Evolutionary conservation across 768 basidiomycete species (phyloP), one percentile per base, ranked within the genome.

Genomic region (Suillus weaverae): DNA sequence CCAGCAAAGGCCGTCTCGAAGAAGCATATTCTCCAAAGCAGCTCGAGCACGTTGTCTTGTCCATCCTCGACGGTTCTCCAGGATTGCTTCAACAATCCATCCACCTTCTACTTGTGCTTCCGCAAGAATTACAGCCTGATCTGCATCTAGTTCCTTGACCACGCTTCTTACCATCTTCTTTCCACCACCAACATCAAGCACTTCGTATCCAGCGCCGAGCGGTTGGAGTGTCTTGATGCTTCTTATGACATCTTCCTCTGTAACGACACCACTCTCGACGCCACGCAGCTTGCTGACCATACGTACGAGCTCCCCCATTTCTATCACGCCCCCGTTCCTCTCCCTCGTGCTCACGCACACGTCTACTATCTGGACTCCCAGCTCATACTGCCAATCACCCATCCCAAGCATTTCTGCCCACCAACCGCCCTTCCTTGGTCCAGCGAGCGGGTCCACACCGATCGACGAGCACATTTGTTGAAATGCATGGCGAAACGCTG

Each of bases 381-480:
- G 85, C 72, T 97, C 96, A 73, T 94, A 92, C 70, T 95, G 91
- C 94, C 95, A 99, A 74, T 99, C 97, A 18, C 94, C 89, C 62
- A 97, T 77, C 9, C 89, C 90, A 41, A 95, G 84, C 71, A 95
- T 80, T 73, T 96, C 95, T 3, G 90, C 89, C 94, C 95, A 97
- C 87, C 93, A 92, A 2, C 94, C 94, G 43, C 92, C 92, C 70
- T 88, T 88, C 48, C 90, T 80, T 1, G 92, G 91, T 0, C 94
- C 94, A 2, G 92, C 90, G 26, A 98, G 85, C 2, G 97, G 96
- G 74, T 99, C 97, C 30, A 99, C 94, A 38, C 95, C 95, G 63
- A 99, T 92, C 18, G 90, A 89, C 2, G 91, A 85, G 74, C 97
- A 99, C 94, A 99, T 97, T 64, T 93, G 90, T 69, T 95, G 93